phyloP scores from a whole-genome alignment of 2,329 filamentous ascomycete genomes.

The Fusarium fujikuroi region DNA sequence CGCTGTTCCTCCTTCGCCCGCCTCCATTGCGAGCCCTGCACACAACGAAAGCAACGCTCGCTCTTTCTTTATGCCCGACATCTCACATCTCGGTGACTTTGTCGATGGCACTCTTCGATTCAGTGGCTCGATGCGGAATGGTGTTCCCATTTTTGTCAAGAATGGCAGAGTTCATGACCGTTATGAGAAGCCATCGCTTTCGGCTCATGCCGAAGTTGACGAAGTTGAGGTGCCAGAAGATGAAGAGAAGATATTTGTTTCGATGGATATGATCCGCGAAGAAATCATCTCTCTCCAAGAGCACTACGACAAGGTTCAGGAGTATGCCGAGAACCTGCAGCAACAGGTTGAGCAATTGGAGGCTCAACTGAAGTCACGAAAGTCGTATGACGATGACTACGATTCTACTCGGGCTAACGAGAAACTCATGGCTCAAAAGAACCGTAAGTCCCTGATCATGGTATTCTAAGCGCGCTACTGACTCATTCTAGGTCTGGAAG shows the following conservation, averaged over 20 bases:
- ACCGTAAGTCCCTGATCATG: slow-evolving; percentile 57
- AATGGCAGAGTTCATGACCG: slow-evolving; percentile 62
- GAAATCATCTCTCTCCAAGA: slow-evolving; percentile 66
- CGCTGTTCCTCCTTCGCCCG: slow-evolving; percentile 54
- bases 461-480: not conserved
- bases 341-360: slow-evolving; percentile 63
- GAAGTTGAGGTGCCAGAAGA: slow-evolving; percentile 62
- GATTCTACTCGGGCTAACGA: slow-evolving; percentile 58
- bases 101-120: slow-evolving; percentile 65
- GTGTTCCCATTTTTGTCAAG: slow-evolving; percentile 66
- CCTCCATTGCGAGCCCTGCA: slow-evolving; percentile 48
- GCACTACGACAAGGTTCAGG: slow-evolving; percentile 65
- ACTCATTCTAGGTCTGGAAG: slow-evolving; percentile 61
- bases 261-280: slow-evolving; percentile 70
- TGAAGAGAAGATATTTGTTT: slow-evolving; percentile 68
- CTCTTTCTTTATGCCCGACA: slow-evolving; percentile 65
- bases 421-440: slow-evolving; percentile 63
- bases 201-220: slow-evolving; percentile 61
- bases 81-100: slow-evolving; percentile 67
- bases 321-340: slow-evolving; percentile 64
- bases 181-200: slow-evolving; percentile 47
- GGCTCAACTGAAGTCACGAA: slow-evolving; percentile 59
- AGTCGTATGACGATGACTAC: slow-evolving; percentile 54
- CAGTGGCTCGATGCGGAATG: slow-evolving; percentile 61
- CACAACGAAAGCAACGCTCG: slow-evolving; percentile 57